Percentiles rank a stretch among this genome's conserved stretches.
These are phyloP conservation scores for Epichloe bromicola DNA, from an alignment of 2,329 filamentous ascomycete genomes.

Conservation along the genomic window DNA sequence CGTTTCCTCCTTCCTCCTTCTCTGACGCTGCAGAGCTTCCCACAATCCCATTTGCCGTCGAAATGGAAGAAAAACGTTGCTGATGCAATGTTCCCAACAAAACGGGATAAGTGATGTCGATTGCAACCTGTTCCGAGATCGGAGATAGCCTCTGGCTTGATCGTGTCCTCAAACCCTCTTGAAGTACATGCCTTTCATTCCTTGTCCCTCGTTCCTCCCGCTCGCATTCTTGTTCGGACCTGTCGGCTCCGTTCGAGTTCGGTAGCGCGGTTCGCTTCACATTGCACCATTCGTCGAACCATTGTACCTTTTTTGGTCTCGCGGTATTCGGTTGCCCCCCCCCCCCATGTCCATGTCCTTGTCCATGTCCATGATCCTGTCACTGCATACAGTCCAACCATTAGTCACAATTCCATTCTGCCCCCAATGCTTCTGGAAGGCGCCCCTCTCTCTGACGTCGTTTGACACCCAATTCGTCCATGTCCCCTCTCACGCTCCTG, in stretches of 20 bases:
- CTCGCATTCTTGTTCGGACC: neutral
- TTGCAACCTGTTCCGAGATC: neutral
- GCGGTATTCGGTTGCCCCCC: neutral
- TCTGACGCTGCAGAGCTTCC: neutral
- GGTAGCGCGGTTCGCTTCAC: neutral
- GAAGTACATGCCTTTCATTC: neutral
- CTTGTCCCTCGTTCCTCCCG: neutral
- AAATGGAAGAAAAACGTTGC: neutral
- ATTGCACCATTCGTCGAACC: neutral
- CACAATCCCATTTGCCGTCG: neutral
- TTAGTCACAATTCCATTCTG: conserved; percentile 9
- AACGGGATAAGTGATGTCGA: neutral
- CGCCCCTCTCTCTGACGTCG: neutral
- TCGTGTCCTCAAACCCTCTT: neutral
- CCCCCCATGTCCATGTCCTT: neutral
- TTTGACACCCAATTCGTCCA: neutral
- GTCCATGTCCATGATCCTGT: conserved; percentile 1
- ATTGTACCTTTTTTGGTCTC: neutral
- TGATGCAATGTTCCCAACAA: neutral
- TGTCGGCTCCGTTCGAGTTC: neutral
- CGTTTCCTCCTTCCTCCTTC: neutral
- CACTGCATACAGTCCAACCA: conserved; percentile 7
- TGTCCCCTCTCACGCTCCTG: neutral
- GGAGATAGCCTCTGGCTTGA: neutral
- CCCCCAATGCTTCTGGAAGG: conserved; percentile 7